Base-by-base conservation (phyloP, 2,329 filamentous ascomycete species). In the Penicillium hordei region DNA sequence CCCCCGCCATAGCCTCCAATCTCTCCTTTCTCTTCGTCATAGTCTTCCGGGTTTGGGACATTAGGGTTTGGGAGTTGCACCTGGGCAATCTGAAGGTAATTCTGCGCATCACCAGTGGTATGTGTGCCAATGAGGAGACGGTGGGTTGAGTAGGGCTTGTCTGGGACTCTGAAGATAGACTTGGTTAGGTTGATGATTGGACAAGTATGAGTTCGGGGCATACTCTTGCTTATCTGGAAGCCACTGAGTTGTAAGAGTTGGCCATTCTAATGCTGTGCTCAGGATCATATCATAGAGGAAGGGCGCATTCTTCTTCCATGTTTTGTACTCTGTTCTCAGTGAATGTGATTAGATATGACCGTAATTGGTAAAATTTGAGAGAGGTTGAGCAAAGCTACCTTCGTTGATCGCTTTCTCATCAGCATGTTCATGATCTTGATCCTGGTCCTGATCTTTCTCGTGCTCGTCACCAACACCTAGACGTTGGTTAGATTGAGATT, bases 291-390 rank as follows among this genome's bases (percentile, higher is more conserved):
- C 94, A 76, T 99, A 99, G 68, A 99, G 89, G 72, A 97, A 97
- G 4, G 94, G 93, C 64, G 90, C 91, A 78, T 99, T 99, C 82
- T 99, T 99, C 83, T 99, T 99, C 94, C 94, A 99, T 65, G 93
- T 97, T 77, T 99, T 99, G 85, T 99, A 99, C 76, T 99, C 94
- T 92, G 68, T 40, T 36, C 23, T 45, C 48, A 34, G 49, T 42
- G 19, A 27, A 43, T 10, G 25, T 23, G 17, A 42, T 60, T 39
- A 59, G 59, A 52, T n/a, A 43, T 57, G 9, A 57, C 23, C 17
- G n/a, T n/a, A 7, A 25, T 34, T 46, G 33, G 7, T 21, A 17
- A 29, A 34, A 17, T 13, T 15, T 42, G 7, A 42, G 17, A n/a
- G n/a, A 31, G 10, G 7, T 19, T 23, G 19, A 40, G 12, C 4